Evolutionary conservation across 305 asterid genomes (phyloP).

Genomic region (Salvia sclarea): DNA sequence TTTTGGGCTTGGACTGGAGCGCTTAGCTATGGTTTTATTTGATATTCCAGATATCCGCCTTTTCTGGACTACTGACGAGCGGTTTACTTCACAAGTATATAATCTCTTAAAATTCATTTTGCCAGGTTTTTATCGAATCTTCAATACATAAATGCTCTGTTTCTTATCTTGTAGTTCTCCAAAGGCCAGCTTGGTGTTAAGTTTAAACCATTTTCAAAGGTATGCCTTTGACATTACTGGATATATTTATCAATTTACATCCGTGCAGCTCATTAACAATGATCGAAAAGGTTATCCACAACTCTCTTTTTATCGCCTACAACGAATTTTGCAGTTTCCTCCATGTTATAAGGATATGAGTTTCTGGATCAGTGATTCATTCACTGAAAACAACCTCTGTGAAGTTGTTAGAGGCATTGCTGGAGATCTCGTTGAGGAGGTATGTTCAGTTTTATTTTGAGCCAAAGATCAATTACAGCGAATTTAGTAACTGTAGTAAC

Average conservation of each 20-base stretch:
- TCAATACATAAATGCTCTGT: conserved; percentile 4
- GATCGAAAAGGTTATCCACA: not conserved
- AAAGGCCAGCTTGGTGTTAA: conserved; percentile 77
- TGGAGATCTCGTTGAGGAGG: conserved; percentile 99
- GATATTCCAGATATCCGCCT: conserved; percentile 96
- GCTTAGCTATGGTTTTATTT: conserved; percentile 89
- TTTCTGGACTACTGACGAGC: conserved; percentile 84
- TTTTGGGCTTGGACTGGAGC: conserved; percentile 93
- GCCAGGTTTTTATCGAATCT: conserved; percentile 7
- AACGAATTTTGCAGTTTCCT: conserved; percentile 60
- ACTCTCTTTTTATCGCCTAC: not conserved
- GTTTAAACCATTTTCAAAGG: conserved; percentile 91
- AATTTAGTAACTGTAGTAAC: not conserved
- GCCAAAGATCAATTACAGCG: conserved; percentile 22
- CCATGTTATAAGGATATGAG: conserved; percentile 96
- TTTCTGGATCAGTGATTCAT: conserved; percentile 92
- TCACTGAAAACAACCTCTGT: conserved; percentile 95
- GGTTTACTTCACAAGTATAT: conserved; percentile 89
- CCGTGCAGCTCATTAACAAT: not conserved
- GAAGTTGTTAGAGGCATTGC: conserved; percentile 92
- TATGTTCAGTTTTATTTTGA: conserved; percentile 33
- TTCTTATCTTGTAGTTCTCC: conserved; percentile 53
- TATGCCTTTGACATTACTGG: conserved; percentile 30
- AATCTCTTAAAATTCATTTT: conserved; percentile 2
- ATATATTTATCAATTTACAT: conserved; percentile 5